Conservation (phyloP, 106 monocot species). For the Platanthera guangdongensis region DNA sequence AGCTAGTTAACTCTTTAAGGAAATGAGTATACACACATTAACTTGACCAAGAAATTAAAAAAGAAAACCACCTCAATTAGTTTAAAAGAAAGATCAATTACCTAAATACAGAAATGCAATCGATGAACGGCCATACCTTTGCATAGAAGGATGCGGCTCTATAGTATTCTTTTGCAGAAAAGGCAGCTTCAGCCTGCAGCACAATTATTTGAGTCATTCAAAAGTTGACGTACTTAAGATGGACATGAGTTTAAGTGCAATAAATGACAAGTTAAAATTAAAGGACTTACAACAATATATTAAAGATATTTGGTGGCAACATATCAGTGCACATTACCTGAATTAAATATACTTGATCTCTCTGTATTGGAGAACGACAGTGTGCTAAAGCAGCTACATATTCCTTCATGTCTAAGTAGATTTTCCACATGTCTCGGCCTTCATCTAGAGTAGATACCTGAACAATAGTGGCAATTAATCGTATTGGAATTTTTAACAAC, state of each 20-base stretch:
- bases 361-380: conserved; percentile 77
- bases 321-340: conserved; percentile 46
- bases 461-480: conserved; percentile 7
- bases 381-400: conserved; percentile 82
- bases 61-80: too few species aligned
- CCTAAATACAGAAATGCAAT: too few species aligned
- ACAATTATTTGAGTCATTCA: background rate
- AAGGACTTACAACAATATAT: background rate
- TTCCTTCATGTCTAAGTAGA: conserved; percentile 78
- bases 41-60: too few species aligned
- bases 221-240: background rate
- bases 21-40: too few species aligned
- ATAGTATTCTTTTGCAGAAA: conserved; percentile 71
- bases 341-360: conserved; percentile 85
- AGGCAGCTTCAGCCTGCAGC: conserved; percentile 87
- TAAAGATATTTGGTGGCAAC: background rate
- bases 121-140: conserved; percentile 45
- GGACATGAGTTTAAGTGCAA: background rate
- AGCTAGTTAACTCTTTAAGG: too few species aligned
- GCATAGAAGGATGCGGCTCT: conserved; percentile 97
- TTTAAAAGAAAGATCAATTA: too few species aligned
- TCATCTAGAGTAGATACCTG: conserved; percentile 92
- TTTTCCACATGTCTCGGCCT: conserved; percentile 95
- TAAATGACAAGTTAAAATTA: background rate
- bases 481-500: background rate